These are phyloP conservation scores for Epichloe aotearoae DNA, from an alignment of 2,329 filamentous ascomycete genomes.

Conservation along the genomic window DNA sequence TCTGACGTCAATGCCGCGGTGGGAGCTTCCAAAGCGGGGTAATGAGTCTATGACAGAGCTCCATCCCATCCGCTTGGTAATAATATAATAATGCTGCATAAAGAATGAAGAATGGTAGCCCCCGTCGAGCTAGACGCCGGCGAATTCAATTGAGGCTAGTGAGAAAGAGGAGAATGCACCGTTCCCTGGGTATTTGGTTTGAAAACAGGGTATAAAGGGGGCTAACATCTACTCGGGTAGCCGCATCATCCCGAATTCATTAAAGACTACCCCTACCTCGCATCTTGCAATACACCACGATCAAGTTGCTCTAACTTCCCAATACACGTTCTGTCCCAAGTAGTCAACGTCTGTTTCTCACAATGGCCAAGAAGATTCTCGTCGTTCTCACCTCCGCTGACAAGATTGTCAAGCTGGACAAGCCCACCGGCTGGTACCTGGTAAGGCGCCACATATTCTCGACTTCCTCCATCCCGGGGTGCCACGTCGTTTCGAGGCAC, in stretches of 20 bases:
- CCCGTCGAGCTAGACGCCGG: neutral
- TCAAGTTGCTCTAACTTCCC: neutral
- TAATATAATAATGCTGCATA: neutral
- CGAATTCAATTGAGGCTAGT: neutral
- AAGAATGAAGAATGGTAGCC: neutral
- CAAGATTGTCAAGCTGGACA: conserved; percentile 32
- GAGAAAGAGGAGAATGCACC: neutral
- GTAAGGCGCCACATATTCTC: conserved; percentile 22
- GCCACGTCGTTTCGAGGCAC: too few species aligned
- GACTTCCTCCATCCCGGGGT: too few species aligned
- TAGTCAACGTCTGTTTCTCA: neutral
- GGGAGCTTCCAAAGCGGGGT: neutral
- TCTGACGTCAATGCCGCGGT: neutral
- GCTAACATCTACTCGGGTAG: neutral
- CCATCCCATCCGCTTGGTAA: neutral
- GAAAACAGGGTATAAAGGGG: neutral
- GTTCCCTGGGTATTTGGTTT: neutral
- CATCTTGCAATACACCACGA: neutral
- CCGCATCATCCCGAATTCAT: too few species aligned
- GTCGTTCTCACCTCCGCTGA: conserved; percentile 55
- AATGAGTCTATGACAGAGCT: neutral
- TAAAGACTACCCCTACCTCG: neutral
- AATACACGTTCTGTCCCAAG: neutral
- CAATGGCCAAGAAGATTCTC: conserved; percentile 49
- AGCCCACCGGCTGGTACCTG: conserved; percentile 58